Percentiles rank a stretch among this genome's conserved stretches.
These are phyloP conservation scores for Nicotiana undulata DNA, from an alignment of 257 asterid genomes.

Conservation along the genomic window DNA sequence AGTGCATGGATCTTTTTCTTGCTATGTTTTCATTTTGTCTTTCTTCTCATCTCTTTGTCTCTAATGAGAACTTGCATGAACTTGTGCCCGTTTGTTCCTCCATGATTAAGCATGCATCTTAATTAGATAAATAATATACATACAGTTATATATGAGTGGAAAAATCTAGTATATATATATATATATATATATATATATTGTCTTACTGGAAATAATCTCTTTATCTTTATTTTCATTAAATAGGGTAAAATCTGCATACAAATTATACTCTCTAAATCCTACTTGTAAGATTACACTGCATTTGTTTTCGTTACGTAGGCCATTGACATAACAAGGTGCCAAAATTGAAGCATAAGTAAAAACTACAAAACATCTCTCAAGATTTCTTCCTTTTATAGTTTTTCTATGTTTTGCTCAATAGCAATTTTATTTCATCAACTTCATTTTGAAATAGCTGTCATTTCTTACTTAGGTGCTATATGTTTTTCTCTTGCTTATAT, in stretches of 20 bases:
- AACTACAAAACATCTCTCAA: neutral
- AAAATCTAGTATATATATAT: neutral
- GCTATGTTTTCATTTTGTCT: slow-evolving; percentile 8
- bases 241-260: no score
- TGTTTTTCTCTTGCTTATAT: neutral
- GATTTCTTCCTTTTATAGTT: neutral
- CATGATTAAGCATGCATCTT: neutral
- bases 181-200: no score
- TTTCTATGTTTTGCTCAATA: neutral
- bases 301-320: neutral
- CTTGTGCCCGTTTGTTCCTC: neutral
- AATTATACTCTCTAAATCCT: no score
- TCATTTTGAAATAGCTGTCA: neutral
- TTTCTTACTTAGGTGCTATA: neutral
- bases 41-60: neutral
- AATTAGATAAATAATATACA: neutral
- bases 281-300: no score
- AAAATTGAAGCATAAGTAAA: neutral
- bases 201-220: no score
- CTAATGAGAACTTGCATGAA: neutral
- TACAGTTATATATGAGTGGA: neutral
- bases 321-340: neutral
- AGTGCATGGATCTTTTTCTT: neutral
- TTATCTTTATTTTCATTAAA: no score
- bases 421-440: neutral